Base-by-base conservation (phyloP, 2,329 filamentous ascomycete genomes). In the Zalaria sp. region DNA sequence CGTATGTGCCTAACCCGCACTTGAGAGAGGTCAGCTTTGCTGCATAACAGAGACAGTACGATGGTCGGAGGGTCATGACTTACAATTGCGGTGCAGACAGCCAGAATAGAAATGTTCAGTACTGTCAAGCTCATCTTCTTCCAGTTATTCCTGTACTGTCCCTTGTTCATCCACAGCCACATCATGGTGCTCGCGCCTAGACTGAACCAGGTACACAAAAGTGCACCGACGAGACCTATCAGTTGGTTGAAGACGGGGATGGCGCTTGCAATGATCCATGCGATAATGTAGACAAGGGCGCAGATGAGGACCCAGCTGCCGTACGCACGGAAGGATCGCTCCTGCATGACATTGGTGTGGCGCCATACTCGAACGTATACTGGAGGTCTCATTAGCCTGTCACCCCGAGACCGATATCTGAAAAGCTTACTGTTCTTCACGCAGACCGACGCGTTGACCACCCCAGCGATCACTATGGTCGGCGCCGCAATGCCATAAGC, bases 401-500 rank as follows among this genome's bases (percentile, higher is more conserved):
- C 18, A 18, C 18, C 18, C 18, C 18, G 18, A 18, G 18, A 18
- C 18, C 18, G 18, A 18, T 18, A 18, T 18, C 18, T 18, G 18
- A n/a, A 7, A 7, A 32, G 29, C 29, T 32, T 32, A 32, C 29
- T 18, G 50, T 79, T 79, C 53, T 81, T 81, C 42, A 68, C 68
- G 2, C 76, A 77, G 2, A 83, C 73, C 45, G 79, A 74, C 8
- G 73, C 78, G 53, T 81, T 79, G 47, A 85, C 79, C 5, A 83
- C 78, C 41, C 80, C 81, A 0, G 79, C 77, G 39, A 85, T 74
- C 38, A 84, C 64, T 44, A 84, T 83, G 2, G 81, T 83, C 9
- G 79, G 79, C 2, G 80, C 66, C 0, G 80, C 80, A 45, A 84
- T 65, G 25, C 77, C 79, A 60, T 77, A 84, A n/a, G 79, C 77